A percentile compares a stretch with the other conserved stretches of the same genome.
Evolutionary conservation across 768 basidiomycete species (phyloP).

Genomic region (Lactarius trivialis): DNA sequence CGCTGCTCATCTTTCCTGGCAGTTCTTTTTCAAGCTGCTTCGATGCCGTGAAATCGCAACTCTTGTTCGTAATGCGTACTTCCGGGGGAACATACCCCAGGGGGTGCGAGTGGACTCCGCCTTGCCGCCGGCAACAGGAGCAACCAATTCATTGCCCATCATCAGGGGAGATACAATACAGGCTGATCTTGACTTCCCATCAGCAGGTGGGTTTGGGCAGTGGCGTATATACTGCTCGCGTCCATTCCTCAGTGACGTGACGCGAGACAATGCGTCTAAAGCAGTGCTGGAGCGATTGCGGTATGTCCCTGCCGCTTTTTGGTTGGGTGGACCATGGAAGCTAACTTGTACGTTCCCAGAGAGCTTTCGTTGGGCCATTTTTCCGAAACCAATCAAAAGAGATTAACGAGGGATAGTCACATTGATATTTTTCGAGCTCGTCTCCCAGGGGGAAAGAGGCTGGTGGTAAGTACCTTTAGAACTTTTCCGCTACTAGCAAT

Average conservation of each 20-base stretch:
- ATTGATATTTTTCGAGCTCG: constrained; percentile 18
- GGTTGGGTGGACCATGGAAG: neutral
- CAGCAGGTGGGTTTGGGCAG: constrained; percentile 1
- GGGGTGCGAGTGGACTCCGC: neutral
- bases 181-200: constrained; percentile 15
- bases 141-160: neutral
- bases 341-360: neutral
- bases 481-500: neutral
- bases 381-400: constrained; percentile 16
- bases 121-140: neutral
- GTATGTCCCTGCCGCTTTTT: neutral
- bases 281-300: constrained; percentile 1
- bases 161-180: neutral
- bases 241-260: neutral
- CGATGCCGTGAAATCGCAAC: neutral
- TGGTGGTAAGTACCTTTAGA: constrained; percentile 10
- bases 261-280: neutral
- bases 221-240: constrained; percentile 11
- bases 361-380: constrained; percentile 18
- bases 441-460: constrained; percentile 14
- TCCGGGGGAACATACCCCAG: constrained; percentile 8
- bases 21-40: neutral
- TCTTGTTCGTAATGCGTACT: constrained; percentile 2
- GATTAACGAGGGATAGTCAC: constrained; percentile 11
- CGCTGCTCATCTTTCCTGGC: neutral